Conservation (phyloP, 495 filamentous ascomycete genomes). For the Penicilliopsis zonata region DNA sequence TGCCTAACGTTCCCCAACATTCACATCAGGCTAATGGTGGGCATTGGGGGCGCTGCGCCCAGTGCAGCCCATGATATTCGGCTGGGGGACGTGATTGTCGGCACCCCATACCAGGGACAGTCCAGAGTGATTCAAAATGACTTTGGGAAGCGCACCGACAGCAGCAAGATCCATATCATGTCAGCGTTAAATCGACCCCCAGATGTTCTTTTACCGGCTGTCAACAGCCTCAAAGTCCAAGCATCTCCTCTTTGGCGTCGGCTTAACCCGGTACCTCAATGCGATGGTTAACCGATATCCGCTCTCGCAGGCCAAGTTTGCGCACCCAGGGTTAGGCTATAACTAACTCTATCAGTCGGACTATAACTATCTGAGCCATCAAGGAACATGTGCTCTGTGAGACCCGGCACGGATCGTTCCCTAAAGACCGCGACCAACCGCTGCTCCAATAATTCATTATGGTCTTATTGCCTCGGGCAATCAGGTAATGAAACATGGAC, state of each 20-base stretch:
- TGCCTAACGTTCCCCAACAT: conserved; percentile 10
- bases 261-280: no score
- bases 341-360: conserved; percentile 18
- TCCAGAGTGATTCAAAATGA: conserved; percentile 22
- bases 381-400: conserved; percentile 11
- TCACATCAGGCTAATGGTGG: conserved; percentile 18
- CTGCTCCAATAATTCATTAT: conserved; percentile 14
- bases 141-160: conserved; percentile 20
- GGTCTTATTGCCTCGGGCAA: conserved; percentile 24
- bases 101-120: conserved; percentile 12
- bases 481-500: conserved; percentile 5
- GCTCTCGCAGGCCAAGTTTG: conserved; percentile 11
- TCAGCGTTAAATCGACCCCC: conserved; percentile 21
- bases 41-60: conserved; percentile 26
- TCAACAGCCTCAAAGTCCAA: conserved; percentile 7
- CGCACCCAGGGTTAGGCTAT: conserved; percentile 4
- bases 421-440: conserved; percentile 2
- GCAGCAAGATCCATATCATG: conserved; percentile 12
- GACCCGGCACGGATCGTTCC: conserved; percentile 3
- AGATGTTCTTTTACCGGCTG: conserved; percentile 12
- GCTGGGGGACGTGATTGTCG: conserved; percentile 26
- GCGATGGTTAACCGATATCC: conserved; percentile 5
- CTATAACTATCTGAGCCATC: conserved; percentile 11
- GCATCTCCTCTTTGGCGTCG: conserved; percentile 7
- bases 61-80: conserved; percentile 12